Percentiles rank a stretch among this genome's conserved stretches.
These are phyloP conservation scores for Allium fistulosum DNA, from an alignment of 106 monocot genomes.

Conservation along the genomic window DNA sequence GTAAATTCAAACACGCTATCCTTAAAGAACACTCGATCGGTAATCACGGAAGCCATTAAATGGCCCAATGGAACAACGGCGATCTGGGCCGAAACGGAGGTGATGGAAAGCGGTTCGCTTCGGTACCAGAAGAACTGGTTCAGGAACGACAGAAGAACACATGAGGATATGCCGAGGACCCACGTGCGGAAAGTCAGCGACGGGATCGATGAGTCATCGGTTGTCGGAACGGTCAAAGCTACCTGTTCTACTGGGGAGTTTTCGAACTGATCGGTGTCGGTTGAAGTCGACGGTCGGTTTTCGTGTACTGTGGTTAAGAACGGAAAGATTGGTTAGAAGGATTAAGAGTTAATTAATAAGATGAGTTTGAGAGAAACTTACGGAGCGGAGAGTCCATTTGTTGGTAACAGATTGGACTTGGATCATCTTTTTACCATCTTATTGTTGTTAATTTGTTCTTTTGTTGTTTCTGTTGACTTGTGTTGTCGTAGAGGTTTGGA, in stretches of 20 bases:
- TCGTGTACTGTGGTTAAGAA: background rate
- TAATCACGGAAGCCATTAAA: background rate
- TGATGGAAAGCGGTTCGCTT: background rate
- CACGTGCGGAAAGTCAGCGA: background rate
- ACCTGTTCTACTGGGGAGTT: background rate
- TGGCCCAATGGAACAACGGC: background rate
- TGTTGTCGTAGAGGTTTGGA: too few relatives aligned
- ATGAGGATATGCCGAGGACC: background rate
- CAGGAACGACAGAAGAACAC: background rate
- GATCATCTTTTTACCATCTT: too few relatives aligned
- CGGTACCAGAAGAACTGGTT: slow-evolving; percentile 4
- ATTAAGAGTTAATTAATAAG: background rate
- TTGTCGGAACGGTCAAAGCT: slow-evolving; percentile 1
- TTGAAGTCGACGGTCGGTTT: background rate
- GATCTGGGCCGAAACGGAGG: background rate
- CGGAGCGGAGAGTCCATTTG: background rate
- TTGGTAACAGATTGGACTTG: background rate
- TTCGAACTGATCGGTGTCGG: background rate
- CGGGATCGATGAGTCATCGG: background rate
- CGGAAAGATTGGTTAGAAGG: background rate
- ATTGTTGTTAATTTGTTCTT: too few relatives aligned
- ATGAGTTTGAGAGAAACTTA: background rate
- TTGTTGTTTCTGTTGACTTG: too few relatives aligned
- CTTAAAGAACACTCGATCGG: background rate
- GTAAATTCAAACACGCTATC: background rate